Base-by-base conservation (phyloP, 345 rosid genomes). In the Ricinus communis region DNA sequence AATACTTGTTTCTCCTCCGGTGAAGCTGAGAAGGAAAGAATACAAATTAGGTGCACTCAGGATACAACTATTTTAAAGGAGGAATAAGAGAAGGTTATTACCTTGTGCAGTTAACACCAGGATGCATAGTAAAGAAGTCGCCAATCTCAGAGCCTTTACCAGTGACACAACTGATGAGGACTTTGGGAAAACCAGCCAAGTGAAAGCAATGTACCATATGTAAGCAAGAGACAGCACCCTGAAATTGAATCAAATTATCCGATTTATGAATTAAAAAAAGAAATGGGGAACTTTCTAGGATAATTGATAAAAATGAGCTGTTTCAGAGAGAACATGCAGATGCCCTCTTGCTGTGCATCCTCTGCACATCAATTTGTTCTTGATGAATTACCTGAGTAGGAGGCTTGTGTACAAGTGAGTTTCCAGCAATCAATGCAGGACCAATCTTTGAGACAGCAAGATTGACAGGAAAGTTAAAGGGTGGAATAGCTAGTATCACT, bases 321-420 rank as follows among this genome's bases (percentile, higher is more conserved):
- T n/a, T n/a, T n/a, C n/a, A n/a, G n/a, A n/a, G n/a, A n/a, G n/a
- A n/a, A n/a, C n/a, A n/a, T n/a, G n/a, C n/a, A n/a, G n/a, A n/a
- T n/a, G n/a, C n/a, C n/a, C n/a, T n/a, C n/a, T n/a, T n/a, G n/a
- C n/a, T 6, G 38, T 6, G 38, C 38, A 6, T 33, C 6, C 38
- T 33, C 38, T 33, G 4, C 38, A 33, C 6, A 6, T 33, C 2
- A 33, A 2, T 33, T 33, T 33, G n/a, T n/a, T n/a, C n/a, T n/a
- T n/a, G n/a, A n/a, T n/a, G n/a, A n/a, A n/a, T n/a, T 80, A 90
- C 99, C 92, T 95, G 99, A 75, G 99, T 95, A 66, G 99, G 99
- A 79, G 99, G 99, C 83, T 95, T 95, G 16, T 93, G 97, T 50
- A 93, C 98, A 13, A 95, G 87, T 38, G 99, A 93, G 81, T 95